Base-by-base conservation (phyloP, 2,329 filamentous ascomycete species). In the Cordyceps cateniannulata region DNA sequence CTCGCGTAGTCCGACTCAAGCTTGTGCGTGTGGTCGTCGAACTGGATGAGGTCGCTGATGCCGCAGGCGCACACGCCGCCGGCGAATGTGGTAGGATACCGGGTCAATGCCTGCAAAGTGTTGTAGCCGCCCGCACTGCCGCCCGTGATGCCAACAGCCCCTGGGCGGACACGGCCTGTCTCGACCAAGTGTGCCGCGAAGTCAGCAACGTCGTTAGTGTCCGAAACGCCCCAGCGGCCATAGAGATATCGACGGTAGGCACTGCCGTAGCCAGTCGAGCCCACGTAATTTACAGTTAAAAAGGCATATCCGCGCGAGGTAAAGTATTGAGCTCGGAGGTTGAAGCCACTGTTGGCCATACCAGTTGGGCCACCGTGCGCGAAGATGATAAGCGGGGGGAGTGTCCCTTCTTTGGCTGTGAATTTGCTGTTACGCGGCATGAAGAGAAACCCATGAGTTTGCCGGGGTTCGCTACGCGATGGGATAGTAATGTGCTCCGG, bases 1-100 rank as follows among this genome's bases (percentile, higher is more conserved):
- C 76, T 73, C n/a, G 78, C 71, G 65, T 84, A 84, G 55, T 78
- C 76, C 0, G 73, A 77, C 66, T 85, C 82, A n/a, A 84, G 77
- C 68, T 84, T 84, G 66, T 85, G 82, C 0, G 81, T 83, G 22
- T 77, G 75, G 2, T 70, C 72, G 18, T 72, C 73, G 1, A 84
- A 71, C 0, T 71, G 71, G 45, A 73, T 72, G n/a, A 84, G 67
- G 25, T 83, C 80, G 44, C 78, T 78, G 32, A 85, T 77, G 3
- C 82, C 81, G 27, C 77, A 82, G 1, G 77, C 72, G 57, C 76
- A 79, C 3, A 81, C 75, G 0, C 80, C 82, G 0, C 74, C 79
- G 0, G 79, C 76, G 64, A 81, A 84, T 0, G 75, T 69, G 0
- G 70, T 68, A 0, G 81, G 77, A 55, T 80, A 76, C 40, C 73